phyloP scores from a whole-genome alignment of 169 alveolate species.

The Cryptosporidium ryanae region DNA sequence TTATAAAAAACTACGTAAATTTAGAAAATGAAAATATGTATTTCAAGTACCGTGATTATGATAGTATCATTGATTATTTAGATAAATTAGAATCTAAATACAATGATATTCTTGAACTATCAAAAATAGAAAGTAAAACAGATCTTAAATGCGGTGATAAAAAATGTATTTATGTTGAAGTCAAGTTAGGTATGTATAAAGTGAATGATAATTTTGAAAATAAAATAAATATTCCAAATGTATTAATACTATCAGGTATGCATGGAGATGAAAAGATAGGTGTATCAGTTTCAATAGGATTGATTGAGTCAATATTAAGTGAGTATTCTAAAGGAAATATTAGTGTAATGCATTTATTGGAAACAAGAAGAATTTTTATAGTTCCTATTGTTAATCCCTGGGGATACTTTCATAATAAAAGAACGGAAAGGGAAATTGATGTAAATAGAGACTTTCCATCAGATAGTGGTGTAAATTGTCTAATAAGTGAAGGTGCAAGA shows the following conservation, averaged over 20 bases:
- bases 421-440: conserved; percentile 37
- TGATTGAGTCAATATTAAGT: conserved; percentile 18
- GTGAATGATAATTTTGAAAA: background rate
- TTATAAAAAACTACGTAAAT: background rate
- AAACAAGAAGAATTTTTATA: conserved; percentile 35
- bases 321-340: conserved; percentile 3
- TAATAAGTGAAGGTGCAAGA: conserved; percentile 37
- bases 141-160: conserved; percentile 26
- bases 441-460: conserved; percentile 64
- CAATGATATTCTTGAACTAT: background rate
- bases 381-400: conserved; percentile 65
- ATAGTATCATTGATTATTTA: background rate
- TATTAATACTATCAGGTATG: conserved; percentile 43
- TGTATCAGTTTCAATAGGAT: conserved; percentile 30
- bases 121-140: conserved; percentile 1
- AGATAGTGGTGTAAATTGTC: conserved; percentile 41
- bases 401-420: conserved; percentile 39
- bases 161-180: conserved; percentile 9
- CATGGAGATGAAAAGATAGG: conserved; percentile 57
- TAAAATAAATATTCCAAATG: conserved; percentile 1
- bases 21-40: background rate
- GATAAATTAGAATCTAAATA: conserved; percentile 12
- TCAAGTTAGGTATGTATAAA: conserved; percentile 19
- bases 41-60: conserved; percentile 8
- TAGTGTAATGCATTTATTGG: conserved; percentile 13